phyloP scores from a whole-genome alignment of 1,284 basidiomycete genomes.

The Boletus austroedulis region DNA sequence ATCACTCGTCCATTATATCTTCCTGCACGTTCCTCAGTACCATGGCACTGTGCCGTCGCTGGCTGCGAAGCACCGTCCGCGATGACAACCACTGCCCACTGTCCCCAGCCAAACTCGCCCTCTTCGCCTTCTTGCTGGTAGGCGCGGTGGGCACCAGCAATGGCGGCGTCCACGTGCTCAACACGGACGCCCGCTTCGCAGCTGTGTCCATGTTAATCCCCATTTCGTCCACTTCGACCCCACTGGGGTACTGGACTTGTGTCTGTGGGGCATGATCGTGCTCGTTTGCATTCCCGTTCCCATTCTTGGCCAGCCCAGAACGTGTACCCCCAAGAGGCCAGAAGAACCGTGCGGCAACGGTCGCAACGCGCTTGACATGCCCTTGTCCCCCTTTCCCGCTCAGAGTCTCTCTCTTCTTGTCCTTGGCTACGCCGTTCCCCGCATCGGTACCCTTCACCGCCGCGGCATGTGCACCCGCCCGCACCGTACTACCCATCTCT shows the following conservation, averaged over 20 bases:
- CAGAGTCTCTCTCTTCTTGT: not conserved
- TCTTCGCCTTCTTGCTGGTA: constrained; percentile 7
- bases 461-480: not conserved
- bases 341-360: constrained; percentile 18
- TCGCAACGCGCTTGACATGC: constrained; percentile 12
- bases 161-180: constrained; percentile 14
- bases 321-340: constrained; percentile 5
- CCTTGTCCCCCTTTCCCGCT: not conserved
- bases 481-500: constrained; percentile 38
- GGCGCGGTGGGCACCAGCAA: not conserved
- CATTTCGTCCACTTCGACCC: constrained; percentile 24
- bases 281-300: not conserved
- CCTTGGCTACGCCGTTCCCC: not conserved
- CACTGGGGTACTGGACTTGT: not conserved
- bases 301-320: not conserved
- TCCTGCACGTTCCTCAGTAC: constrained; percentile 1
- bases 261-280: not conserved
- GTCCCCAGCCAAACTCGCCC: constrained; percentile 2
- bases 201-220: constrained; percentile 3
- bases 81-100: constrained; percentile 6
- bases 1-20: not conserved
- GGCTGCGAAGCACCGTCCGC: not conserved
- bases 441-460: not conserved
- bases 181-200: constrained; percentile 21
- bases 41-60: constrained; percentile 9